Evolutionary conservation across 257 asterid species (phyloP), one percentile per base, ranked within the genome.

Genomic region (Rehmannia glutinosa): DNA sequence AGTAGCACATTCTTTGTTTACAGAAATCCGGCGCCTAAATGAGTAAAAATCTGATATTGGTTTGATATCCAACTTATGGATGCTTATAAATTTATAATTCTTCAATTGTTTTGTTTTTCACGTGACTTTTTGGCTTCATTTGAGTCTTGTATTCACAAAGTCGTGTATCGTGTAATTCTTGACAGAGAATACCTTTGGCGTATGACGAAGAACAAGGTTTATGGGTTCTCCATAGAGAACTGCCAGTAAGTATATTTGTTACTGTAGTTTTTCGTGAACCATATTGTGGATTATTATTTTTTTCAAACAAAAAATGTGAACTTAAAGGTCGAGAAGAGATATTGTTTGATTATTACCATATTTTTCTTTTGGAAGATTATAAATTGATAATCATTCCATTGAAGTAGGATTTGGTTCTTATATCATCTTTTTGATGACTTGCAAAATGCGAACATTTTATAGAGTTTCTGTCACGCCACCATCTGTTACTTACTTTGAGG

Each of bases 151-250:
- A 41, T 21, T 78, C n/a, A 42, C 54, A 47, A 68, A 62, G 38
- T 51, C 10, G 5, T 54, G 52, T 46, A 15, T 46, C 17, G 45
- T 58, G 24, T 66, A 35, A 38, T 67, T 74, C 56, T 82, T 64
- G 59, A 30, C 91, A 92, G 98, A 90, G 84, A 73, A 70, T 78
- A 64, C 93, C 97, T 10, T 74, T 92, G 72, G 70, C 82, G 6
- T 83, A 77, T 47, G 87, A 86, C 13, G 56, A 83, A 75, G 79
- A 69, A 46, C 79, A 39, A 70, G 88, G 81, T 28, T 23, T 45
- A n/a, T 92, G 98, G 98, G 66, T 78, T 74, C 93, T 92, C 52
- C 83, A 70, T 0, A 77, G 90, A 73, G 87, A 90, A 56, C 61
- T 92, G 70, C 87, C 91, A 4, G 98, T 92, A 76, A 80, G 94